These are phyloP conservation scores for Malassezia yamatoensis DNA, from an alignment of 1,284 basidiomycete species.

Conservation along the genomic window DNA sequence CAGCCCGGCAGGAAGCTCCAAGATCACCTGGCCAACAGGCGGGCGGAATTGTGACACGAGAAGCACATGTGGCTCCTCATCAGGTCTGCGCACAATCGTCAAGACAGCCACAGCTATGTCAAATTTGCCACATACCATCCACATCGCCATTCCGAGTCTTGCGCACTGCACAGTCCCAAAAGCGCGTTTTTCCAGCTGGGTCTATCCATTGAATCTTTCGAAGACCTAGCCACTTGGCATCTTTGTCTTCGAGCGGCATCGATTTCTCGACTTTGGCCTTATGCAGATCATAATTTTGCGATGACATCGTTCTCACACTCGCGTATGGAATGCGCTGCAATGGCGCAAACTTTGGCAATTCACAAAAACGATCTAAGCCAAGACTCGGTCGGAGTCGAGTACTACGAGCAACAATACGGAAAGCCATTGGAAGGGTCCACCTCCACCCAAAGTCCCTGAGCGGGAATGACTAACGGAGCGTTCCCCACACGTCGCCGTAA, in stretches of 20 bases:
- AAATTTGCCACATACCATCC: constrained; percentile 22
- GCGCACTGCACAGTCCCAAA: constrained; percentile 45
- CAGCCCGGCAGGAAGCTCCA: constrained; percentile 46
- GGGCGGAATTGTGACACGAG: constrained; percentile 41
- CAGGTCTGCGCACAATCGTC: constrained; percentile 36
- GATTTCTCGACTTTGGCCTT: constrained; percentile 20
- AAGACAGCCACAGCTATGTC: constrained; percentile 35
- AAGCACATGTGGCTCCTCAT: constrained; percentile 28
- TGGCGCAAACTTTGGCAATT: not conserved
- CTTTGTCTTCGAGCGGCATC: constrained; percentile 22
- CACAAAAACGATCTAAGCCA: not conserved
- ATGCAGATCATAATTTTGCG: constrained; percentile 13
- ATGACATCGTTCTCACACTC: constrained; percentile 17
- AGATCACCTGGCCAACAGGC: constrained; percentile 30
- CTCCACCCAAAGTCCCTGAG: not conserved
- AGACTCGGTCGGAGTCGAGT: not conserved
- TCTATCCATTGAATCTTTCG: constrained; percentile 43
- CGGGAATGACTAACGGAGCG: not conserved
- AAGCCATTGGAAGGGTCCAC: not conserved
- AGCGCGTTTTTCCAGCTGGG: constrained; percentile 34
- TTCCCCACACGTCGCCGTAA: constrained; percentile 16
- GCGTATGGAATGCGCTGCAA: not conserved
- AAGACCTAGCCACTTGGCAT: constrained; percentile 44
- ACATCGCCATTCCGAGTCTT: constrained; percentile 42
- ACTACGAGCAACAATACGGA: not conserved